Evolutionary conservation across 441 rosid species (phyloP).

Genomic region (Theobroma grandiflorum): DNA sequence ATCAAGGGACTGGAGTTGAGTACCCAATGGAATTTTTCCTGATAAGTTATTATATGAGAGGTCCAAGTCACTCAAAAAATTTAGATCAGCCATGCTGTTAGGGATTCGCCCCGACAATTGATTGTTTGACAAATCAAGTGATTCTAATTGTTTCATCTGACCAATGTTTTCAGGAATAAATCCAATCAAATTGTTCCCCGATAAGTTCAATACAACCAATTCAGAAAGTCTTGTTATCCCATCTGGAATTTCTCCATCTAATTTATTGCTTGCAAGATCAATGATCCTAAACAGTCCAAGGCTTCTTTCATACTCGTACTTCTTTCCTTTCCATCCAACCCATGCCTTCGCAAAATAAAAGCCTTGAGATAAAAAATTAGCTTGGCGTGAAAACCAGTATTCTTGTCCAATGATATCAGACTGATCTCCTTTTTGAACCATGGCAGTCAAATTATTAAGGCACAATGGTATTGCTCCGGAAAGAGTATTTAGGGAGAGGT

Average conservation of each 20-base stretch:
- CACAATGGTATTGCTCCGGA: no score
- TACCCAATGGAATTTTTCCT: slow-evolving; percentile 36
- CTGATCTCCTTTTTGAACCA: no score
- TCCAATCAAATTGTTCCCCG: slow-evolving; percentile 32
- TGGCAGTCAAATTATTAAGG: no score
- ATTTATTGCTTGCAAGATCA: slow-evolving; percentile 33
- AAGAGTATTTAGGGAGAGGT: no score
- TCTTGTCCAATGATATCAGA: no score
- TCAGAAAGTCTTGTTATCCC: slow-evolving; percentile 24
- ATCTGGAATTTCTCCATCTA: slow-evolving; percentile 28
- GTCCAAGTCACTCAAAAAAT: slow-evolving; percentile 21
- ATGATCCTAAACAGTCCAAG: slow-evolving; percentile 26
- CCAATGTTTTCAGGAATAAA: slow-evolving; percentile 32
- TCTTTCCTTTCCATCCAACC: no score
- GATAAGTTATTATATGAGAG: slow-evolving; percentile 33
- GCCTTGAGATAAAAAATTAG: no score
- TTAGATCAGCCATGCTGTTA: neutral
- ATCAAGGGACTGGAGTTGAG: slow-evolving; percentile 30
- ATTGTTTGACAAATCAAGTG: slow-evolving; percentile 38
- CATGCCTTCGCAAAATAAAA: no score
- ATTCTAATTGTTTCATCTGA: slow-evolving; percentile 25
- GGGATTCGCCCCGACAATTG: slow-evolving; percentile 32
- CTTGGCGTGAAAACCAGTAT: no score
- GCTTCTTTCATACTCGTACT: no score
- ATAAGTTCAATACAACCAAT: slow-evolving; percentile 36